Percentiles rank a stretch among this genome's conserved stretches.
Conservation (phyloP, 805 yeast genomes). For the Kregervanrija delftensis region DNA sequence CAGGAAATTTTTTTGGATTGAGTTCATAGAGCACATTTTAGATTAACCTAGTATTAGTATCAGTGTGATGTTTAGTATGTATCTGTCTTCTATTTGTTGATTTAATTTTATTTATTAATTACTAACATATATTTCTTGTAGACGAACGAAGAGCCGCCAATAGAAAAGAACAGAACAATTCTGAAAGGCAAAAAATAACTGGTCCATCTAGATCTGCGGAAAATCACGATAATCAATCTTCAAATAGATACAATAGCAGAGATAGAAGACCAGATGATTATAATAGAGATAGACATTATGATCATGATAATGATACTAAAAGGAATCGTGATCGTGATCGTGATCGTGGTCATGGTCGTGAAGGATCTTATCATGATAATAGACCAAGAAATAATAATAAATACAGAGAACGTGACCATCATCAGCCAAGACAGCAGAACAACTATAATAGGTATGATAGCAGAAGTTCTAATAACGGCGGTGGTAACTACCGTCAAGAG, state of each 20-base stretch:
- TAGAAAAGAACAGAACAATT: constrained; percentile 9
- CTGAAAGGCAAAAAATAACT: constrained; percentile 1
- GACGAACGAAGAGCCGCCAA: constrained; percentile 23
- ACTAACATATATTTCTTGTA: not conserved
- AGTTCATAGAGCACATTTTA: too few relatives aligned
- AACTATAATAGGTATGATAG: too few relatives aligned
- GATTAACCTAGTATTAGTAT: too few relatives aligned
- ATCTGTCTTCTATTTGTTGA: not conserved
- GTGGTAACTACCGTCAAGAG: too few relatives aligned
- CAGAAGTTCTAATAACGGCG: too few relatives aligned
- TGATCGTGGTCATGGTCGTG: not conserved
- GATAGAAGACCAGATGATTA: not conserved
- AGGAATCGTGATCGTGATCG: constrained; percentile 6
- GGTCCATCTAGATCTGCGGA: too few relatives aligned
- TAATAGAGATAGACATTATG: constrained; percentile 4
- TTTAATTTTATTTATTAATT: constrained; percentile 6
- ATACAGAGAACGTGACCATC: constrained; percentile 7
- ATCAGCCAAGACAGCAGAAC: too few relatives aligned
- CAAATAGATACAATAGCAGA: not conserved
- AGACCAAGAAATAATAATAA: constrained; percentile 5
- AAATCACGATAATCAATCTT: not conserved
- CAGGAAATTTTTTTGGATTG: too few relatives aligned
- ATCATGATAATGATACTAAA: not conserved
- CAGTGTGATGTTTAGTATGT: too few relatives aligned
- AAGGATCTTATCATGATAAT: too few relatives aligned